A percentile compares a stretch with the other conserved stretches of the same genome.
Conservation (phyloP, 2,329 filamentous ascomycete genomes). For the Harringtonia lauricola region DNA sequence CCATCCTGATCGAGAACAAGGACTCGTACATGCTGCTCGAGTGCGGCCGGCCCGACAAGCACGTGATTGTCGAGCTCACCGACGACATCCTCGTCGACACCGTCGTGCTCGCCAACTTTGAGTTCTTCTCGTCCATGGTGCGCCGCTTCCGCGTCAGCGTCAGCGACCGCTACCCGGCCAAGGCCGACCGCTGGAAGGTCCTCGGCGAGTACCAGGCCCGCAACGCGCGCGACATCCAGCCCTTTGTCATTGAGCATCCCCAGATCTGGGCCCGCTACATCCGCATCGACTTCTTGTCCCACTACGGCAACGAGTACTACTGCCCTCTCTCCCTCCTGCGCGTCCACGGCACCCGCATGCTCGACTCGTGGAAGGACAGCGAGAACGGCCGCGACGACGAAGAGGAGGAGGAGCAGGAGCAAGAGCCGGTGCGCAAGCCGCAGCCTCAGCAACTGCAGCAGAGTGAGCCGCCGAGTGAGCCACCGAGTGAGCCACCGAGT, state of each 20-base stretch:
- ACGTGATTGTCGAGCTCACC: slow-evolving; percentile 87
- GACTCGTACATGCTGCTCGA: slow-evolving; percentile 97
- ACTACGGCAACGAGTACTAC: slow-evolving; percentile 95
- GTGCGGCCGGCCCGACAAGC: slow-evolving; percentile 79
- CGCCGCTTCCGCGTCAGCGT: slow-evolving; percentile 84
- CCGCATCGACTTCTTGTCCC: slow-evolving; percentile 79
- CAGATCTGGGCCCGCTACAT: slow-evolving; percentile 94
- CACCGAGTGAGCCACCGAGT: too few relatives aligned
- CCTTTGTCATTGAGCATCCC: slow-evolving; percentile 87
- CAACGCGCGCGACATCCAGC: slow-evolving; percentile 87
- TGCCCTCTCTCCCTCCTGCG: slow-evolving; percentile 85
- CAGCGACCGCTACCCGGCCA: slow-evolving; percentile 88
- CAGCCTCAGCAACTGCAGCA: background rate
- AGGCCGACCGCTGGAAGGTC: slow-evolving; percentile 82
- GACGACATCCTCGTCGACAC: slow-evolving; percentile 83
- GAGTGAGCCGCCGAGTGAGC: too few relatives aligned
- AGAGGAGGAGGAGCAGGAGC: slow-evolving; percentile 30
- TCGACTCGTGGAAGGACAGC: slow-evolving; percentile 83
- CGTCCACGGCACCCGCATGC: slow-evolving; percentile 91
- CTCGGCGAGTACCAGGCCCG: slow-evolving; percentile 82
- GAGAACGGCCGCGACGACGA: slow-evolving; percentile 57
- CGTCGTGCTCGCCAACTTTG: slow-evolving; percentile 93
- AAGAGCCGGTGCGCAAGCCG: slow-evolving; percentile 9
- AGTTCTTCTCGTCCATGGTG: slow-evolving; percentile 98
- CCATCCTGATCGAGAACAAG: slow-evolving; percentile 91